Evolutionary conservation across 2,329 filamentous ascomycete genomes (phyloP), one percentile per base, ranked within the genome.

Genomic region (Dactylella cylindrospora): DNA sequence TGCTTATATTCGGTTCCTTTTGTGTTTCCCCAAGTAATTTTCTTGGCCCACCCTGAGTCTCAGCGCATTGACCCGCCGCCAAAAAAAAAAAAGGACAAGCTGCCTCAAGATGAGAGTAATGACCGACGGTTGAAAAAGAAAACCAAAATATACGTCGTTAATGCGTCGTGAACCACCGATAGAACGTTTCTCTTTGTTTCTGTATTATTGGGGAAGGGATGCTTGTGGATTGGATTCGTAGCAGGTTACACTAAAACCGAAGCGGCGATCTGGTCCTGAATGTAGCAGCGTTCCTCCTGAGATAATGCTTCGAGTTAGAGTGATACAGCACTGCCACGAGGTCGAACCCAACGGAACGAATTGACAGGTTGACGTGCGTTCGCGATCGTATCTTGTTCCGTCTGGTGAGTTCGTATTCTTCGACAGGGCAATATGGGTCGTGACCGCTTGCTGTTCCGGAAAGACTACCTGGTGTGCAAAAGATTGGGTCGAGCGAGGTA

Each of bases 221-320:
- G 49, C 13, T 20, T 44, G 39, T 40, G 41, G 41, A n/a, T n/a
- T n/a, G n/a, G n/a, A n/a, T 41, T 51, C 23, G 55, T 52, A 29
- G 22, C 41, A 53, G 40, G 47, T 61, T 31, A 40, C 47, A 61
- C 47, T 61, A 61, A 35, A 61, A 44, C 55, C 40, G 26, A 61
- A 61, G 55, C 47, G 55, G 40, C 40, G 55, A 61, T 46, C 41
- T 31, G 32, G 41, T 47, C 41, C 41, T 41, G 33, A 47, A 53
- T 33, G 40, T 45, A 41, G 46, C 46, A 41, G 28, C 17, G 23
- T 32, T 46, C 31, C 44, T 59, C 33, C 46, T 60, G 54, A 40
- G 36, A 40, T 32, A 49, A 49, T 46, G 41, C 33, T 19, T 41
- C 13, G 3, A 38, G 33, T 17, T 31, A 46, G 31, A 23, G 55